Evolutionary conservation across 805 yeast genomes (phyloP).

Genomic region (Monosporozyma aerobia): DNA sequence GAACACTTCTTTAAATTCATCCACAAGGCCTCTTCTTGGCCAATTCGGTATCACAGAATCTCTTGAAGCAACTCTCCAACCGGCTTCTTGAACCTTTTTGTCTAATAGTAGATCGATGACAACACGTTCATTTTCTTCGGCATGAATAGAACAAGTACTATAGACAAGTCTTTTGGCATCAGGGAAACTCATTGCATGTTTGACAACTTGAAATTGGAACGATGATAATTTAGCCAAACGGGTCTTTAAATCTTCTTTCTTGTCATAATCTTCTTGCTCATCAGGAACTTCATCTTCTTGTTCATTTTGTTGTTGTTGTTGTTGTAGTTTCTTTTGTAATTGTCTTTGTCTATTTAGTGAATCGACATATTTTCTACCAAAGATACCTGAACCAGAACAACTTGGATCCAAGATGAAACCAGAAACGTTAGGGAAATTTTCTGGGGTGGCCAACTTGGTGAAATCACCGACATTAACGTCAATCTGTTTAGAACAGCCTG

Average conservation of each 20-base stretch:
- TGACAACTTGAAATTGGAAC: slow-evolving; percentile 81
- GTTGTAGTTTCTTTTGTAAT: slow-evolving; percentile 13
- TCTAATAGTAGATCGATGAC: slow-evolving; percentile 71
- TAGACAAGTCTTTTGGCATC: slow-evolving; percentile 70
- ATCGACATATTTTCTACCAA: slow-evolving; percentile 71
- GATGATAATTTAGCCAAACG: slow-evolving; percentile 61
- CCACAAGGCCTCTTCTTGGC: slow-evolving; percentile 73
- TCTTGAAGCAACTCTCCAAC: slow-evolving; percentile 65
- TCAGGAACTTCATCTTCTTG: slow-evolving; percentile 20
- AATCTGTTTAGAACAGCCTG: slow-evolving; percentile 46
- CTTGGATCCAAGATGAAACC: slow-evolving; percentile 93
- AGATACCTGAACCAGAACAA: slow-evolving; percentile 95
- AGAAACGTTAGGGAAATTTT: slow-evolving; percentile 53
- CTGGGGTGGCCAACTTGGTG: slow-evolving; percentile 34
- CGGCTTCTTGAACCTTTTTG: slow-evolving; percentile 47
- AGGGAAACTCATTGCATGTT: slow-evolving; percentile 81
- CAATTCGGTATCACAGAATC: slow-evolving; percentile 68
- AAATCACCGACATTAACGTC: slow-evolving; percentile 46
- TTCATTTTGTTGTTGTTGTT: slow-evolving; percentile 10
- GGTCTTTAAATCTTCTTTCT: slow-evolving; percentile 36
- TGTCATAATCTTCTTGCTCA: slow-evolving; percentile 34
- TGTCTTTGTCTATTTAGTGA: slow-evolving; percentile 17
- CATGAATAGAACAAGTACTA: slow-evolving; percentile 92
- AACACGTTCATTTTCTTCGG: slow-evolving; percentile 89
- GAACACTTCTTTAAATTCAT: slow-evolving; percentile 52